These are phyloP conservation scores for Tulasnella sp. DNA, from an alignment of 768 basidiomycete species.

Conservation along the genomic window DNA sequence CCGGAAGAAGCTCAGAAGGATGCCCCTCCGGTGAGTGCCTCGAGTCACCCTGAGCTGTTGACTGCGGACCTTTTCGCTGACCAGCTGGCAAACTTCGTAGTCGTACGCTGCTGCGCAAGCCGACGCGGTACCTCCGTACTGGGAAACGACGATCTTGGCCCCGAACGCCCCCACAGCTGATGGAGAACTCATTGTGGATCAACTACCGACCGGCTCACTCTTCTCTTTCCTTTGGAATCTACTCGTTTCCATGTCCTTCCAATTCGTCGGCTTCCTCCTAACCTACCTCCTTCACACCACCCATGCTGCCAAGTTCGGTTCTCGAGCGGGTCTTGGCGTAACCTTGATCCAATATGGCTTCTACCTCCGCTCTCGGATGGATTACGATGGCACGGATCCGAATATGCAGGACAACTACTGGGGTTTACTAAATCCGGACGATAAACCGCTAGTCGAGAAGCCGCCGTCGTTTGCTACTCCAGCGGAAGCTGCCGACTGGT, in stretches of 20 bases:
- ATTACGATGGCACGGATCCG: constrained; percentile 19
- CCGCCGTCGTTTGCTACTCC: constrained; percentile 16
- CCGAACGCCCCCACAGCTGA: constrained; percentile 46
- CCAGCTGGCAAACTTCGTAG: constrained; percentile 28
- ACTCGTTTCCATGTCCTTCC: constrained; percentile 90
- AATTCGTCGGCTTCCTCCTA: constrained; percentile 85
- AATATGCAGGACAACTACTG: background rate
- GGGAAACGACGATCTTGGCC: constrained; percentile 90
- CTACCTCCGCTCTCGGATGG: constrained; percentile 37
- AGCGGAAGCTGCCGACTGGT: constrained; percentile 16
- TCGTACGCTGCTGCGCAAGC: constrained; percentile 78
- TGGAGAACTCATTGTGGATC: constrained; percentile 85
- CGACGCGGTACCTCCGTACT: constrained; percentile 88
- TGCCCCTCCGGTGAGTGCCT: constrained; percentile 65
- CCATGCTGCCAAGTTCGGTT: constrained; percentile 88
- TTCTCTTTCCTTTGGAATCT: constrained; percentile 73
- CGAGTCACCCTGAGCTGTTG: background rate
- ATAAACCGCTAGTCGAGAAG: constrained; percentile 7
- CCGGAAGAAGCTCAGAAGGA: constrained; percentile 77
- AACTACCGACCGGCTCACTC: constrained; percentile 75
- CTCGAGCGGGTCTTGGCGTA: constrained; percentile 87
- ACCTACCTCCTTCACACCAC: constrained; percentile 80
- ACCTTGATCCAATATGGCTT: constrained; percentile 91
- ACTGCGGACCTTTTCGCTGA: background rate
- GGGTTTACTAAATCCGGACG: background rate